Evolutionary conservation across 768 basidiomycete genomes (phyloP), one percentile per base, ranked within the genome.

Genomic region (Mycena sanguinolenta): DNA sequence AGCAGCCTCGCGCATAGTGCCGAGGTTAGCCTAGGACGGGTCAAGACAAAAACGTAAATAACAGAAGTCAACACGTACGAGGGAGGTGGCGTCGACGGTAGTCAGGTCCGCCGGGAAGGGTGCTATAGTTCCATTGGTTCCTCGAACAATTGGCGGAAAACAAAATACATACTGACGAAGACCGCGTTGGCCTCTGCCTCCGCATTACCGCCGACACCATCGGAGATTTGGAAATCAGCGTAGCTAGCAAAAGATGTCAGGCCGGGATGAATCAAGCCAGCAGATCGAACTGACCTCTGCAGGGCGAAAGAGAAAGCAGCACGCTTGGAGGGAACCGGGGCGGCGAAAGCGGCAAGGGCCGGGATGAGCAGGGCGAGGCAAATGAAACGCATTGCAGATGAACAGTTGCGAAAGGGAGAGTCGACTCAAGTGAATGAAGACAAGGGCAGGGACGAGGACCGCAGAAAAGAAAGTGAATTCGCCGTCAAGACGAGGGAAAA

Each of bases 211-310:
- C 74, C 83, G 10, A 79, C 76, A 34, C 81, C 80, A 62, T 79
- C 78, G 19, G 82, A 82, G 67, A 84, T 84, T 71, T 84, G 83
- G 81, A 84, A 83, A 39, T 77, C 75, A 25, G 76, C 72, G 69
- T 84, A 84, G 73, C 83, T 84, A 34, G 61, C 5, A 32, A 4
- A 36, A 39, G 27, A n/a, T 10, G 21, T 38, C 44, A 44, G 27
- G 32, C 2, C 23, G 1, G 4, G 44, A 23, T 50, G 12, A 2
- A 13, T 7, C 25, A 9, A 39, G n/a, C 14, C 16, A 42, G 28
- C 38, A n/a, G n/a, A 17, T 16, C 19, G 1, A 14, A 55, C 12
- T 30, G 23, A 78, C 76, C 72, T 68, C 44, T 74, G 76, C 52
- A 76, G 49, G 13, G 65, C 69, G 63, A 79, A 77, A 2, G 72